Percentiles rank a stretch among this genome's conserved stretches.
These are phyloP conservation scores for Echria macrotheca DNA, from an alignment of 495 filamentous ascomycete species.

Conservation along the genomic window DNA sequence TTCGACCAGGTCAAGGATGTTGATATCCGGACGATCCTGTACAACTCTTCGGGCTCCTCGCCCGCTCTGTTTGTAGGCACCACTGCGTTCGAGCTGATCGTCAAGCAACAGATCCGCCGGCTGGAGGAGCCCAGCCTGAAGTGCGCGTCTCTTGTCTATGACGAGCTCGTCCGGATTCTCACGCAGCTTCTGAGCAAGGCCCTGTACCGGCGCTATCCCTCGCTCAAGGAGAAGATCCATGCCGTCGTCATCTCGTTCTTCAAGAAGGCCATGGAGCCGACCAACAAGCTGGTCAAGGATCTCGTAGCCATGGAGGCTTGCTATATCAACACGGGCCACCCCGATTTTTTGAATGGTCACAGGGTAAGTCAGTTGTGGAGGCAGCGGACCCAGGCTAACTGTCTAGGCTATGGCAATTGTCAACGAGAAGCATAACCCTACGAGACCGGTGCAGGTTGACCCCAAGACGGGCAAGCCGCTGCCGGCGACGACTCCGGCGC, in stretches of 20 bases:
- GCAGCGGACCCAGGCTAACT: too few species aligned
- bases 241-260: conserved; percentile 91
- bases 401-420: conserved; percentile 95
- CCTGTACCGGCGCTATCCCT: conserved; percentile 86
- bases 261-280: conserved; percentile 96
- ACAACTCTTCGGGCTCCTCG: conserved; percentile 97
- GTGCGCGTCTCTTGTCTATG: conserved; percentile 94
- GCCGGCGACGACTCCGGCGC: conserved; percentile 57
- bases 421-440: conserved; percentile 73
- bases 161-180: conserved; percentile 95
- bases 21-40: conserved; percentile 92
- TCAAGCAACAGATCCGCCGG: conserved; percentile 97
- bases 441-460: conserved; percentile 92
- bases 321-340: conserved; percentile 98
- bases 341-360: conserved; percentile 96
- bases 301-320: conserved; percentile 91
- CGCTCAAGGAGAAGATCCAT: conserved; percentile 95
- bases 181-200: conserved; percentile 83
- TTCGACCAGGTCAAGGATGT: conserved; percentile 97
- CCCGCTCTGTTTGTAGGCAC: conserved; percentile 97
- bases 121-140: conserved; percentile 95
- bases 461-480: conserved; percentile 98
- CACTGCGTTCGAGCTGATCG: conserved; percentile 94
- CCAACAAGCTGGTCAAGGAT: conserved; percentile 93
- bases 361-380: conserved; percentile 62